Evolutionary conservation across 2,329 filamentous ascomycete species (phyloP).

Genomic region (Monosporascus cannonballus): DNA sequence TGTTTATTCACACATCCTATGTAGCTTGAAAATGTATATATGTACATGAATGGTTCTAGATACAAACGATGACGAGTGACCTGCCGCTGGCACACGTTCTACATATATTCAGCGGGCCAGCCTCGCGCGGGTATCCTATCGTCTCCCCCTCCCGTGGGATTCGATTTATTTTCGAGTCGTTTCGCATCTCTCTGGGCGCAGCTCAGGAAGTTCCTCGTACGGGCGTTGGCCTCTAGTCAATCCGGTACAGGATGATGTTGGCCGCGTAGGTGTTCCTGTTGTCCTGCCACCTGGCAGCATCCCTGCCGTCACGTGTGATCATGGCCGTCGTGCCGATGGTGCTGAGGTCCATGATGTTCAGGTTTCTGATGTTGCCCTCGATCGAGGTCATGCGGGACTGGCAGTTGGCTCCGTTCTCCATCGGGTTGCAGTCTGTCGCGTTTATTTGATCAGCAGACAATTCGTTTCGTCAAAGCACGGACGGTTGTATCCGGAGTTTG

Average conservation of each 20-base stretch:
- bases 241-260: constrained; percentile 25
- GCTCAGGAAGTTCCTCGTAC: no score
- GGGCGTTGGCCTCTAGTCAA: constrained; percentile 10
- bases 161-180: no score
- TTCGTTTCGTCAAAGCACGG: not conserved
- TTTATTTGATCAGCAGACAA: not conserved
- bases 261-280: constrained; percentile 26
- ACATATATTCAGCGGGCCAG: no score
- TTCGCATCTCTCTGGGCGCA: no score
- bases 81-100: no score
- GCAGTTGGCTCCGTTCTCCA: constrained; percentile 30
- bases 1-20: no score
- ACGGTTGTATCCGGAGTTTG: no score
- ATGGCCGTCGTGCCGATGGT: constrained; percentile 37
- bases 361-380: constrained; percentile 26
- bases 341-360: constrained; percentile 40
- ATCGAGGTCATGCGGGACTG: constrained; percentile 33
- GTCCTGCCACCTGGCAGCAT: constrained; percentile 24
- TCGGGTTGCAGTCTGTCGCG: constrained; percentile 26
- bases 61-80: no score
- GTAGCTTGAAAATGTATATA: no score
- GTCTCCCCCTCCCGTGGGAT: no score
- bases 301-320: constrained; percentile 27
- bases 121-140: no score
- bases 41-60: no score